Base-by-base conservation (phyloP, 1,139 yeast species). In the Nematodospora anomalae region DNA sequence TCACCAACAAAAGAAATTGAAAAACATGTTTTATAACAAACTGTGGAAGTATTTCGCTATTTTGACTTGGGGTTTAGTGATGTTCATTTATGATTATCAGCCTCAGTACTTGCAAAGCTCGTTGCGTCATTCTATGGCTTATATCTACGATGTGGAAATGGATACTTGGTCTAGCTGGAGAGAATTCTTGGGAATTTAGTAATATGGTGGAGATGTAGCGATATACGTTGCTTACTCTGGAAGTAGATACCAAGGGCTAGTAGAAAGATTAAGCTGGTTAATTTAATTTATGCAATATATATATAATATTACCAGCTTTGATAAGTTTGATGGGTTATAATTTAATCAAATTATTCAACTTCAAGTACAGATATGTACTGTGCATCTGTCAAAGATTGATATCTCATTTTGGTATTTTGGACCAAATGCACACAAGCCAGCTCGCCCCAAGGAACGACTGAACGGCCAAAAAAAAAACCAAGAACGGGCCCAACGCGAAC, bases 51-150 rank as follows among this genome's bases (percentile, higher is more conserved):
- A 74, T 37, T 78, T 81, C 54, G 83, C 90, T 1, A 77, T 83
- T n/a, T 44, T 79, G 6, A 70, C 81, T 7, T 85, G 95, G 95
- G 94, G 82, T 0, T 57, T 76, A 34, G 87, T 84, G 33, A 83
- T 85, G 92, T 70, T 76, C 50, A 67, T 85, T 37, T 84, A 82
- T 58, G 75, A 82, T 43, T 66, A 67, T 43, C 83, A 83, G 45
- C 83, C 85, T 6, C 72, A 71, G 35, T 74, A 75, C 49, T 66
- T 85, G 38, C 92, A 84, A 52, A 71, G 76, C 40, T 77, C 87
- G 4, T 66, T 85, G 68, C 71, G 83, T 48, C 80, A 78, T 46
- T 77, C 86, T 37, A 80, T 85, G 87, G 78, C 80, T 35, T 83
- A 79, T 52, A 76, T 84, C 30, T 84, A 84, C 51, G 83, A 82